Evolutionary conservation across 257 asterid species (phyloP).

Genomic region (Nicotiana sylvestris): DNA sequence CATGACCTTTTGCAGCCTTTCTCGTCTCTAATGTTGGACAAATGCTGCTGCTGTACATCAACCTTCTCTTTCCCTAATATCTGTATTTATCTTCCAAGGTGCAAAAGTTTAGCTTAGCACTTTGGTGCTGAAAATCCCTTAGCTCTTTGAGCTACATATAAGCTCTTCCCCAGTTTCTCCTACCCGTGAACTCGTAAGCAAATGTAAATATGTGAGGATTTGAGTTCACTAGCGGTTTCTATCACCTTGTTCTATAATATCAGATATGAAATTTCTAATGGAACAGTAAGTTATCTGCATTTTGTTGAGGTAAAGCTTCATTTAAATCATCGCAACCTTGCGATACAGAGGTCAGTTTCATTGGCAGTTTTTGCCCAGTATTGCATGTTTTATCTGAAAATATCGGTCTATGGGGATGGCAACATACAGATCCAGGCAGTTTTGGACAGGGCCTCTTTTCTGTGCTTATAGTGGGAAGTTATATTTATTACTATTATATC

Average conservation of each 20-base stretch:
- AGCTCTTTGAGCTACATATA: too few species aligned
- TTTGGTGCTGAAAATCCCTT: constrained; percentile 3
- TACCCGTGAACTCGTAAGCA: constrained; percentile 20
- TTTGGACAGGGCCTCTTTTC: too few species aligned
- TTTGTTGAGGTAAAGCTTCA: too few species aligned
- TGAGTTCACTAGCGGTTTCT: neutral
- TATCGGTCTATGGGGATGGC: too few species aligned
- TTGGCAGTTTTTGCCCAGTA: too few species aligned
- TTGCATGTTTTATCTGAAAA: too few species aligned
- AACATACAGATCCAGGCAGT: too few species aligned
- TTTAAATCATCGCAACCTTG: too few species aligned
- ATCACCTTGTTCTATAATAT: neutral
- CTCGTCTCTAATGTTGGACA: neutral
- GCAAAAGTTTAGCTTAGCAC: neutral
- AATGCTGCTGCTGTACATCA: constrained; percentile 6
- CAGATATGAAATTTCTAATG: neutral
- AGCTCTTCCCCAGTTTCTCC: neutral
- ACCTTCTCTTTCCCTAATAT: neutral
- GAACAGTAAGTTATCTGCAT: neutral
- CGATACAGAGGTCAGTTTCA: too few species aligned
- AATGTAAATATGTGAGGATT: constrained; percentile 27
- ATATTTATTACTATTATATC: too few species aligned
- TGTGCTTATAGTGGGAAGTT: too few species aligned
- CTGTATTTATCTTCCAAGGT: neutral
- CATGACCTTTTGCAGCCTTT: neutral